Evolutionary conservation across 2,329 filamentous ascomycete genomes (phyloP), one percentile per base, ranked within the genome.

Genomic region (Zalaria sp.): DNA sequence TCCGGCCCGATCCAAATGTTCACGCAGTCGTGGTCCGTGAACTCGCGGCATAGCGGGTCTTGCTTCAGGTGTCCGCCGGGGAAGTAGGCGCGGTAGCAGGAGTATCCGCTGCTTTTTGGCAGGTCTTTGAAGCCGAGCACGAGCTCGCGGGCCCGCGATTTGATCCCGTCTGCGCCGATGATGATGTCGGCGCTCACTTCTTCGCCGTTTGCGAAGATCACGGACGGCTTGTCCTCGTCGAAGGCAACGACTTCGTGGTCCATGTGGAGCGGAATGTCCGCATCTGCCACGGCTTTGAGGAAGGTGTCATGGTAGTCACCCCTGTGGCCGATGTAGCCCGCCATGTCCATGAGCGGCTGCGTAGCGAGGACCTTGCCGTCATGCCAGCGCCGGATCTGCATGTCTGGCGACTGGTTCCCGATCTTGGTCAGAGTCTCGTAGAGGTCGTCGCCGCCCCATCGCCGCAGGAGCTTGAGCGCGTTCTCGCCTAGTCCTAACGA

Each of bases 21-120:
- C 48, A 72, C 68, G 28, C 65, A 62, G 46, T 73, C 70, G 29
- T 66, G 66, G 29, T 66, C 58, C 6, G 56, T 62, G 48, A 70
- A 73, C 43, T 72, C 61, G 25, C 63, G 64, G 2, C 71, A 73
- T 11, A 59, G 55, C 1, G 68, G 66, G 47, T 74, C 69, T 3
- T 63, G 61, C 4, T 54, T 53, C 26, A 73, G 59, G 28, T 65
- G 63, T 47, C 70, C 58, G 18, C 59, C 60, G 26, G 60, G 54
- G 45, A 64, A 69, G 69, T 69, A 74, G 4, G 70, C 66, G 39
- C 71, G 64, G 66, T n/a, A 68, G 35, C 69, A 69, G 1, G 69
- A 67, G 45, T 72, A 72, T 1, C 37, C 29, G 29, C 29, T 32
- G 29, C 29, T 32, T n/a, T 32, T 32, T 2, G 29, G 29, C 29